Evolutionary conservation across 805 yeast species (phyloP), one percentile per base, ranked within the genome.

Genomic region (Barnettozyma californica): DNA sequence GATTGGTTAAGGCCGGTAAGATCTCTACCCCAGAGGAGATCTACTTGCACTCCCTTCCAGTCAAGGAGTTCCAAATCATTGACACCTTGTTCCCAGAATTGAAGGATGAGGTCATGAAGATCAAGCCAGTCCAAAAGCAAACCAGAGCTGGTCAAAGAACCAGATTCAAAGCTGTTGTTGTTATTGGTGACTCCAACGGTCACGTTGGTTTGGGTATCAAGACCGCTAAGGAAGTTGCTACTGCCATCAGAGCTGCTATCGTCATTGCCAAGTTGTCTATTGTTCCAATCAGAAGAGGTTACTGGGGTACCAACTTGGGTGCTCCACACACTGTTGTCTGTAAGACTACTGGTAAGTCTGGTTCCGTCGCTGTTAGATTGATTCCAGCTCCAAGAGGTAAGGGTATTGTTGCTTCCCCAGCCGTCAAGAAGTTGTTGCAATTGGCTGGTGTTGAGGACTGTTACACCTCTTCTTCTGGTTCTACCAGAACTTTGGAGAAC

Each of bases 331-430:
- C 99, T 64, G 85, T 92, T 72, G 92, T 97, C 69, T 77, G 84
- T 78, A 94, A 94, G 90, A 89, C 91, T 74, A 86, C 98, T 64
- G 99, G 99, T 81, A 94, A 92, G 90, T 94, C 98, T 83, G 99
- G 99, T 85, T 92, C 98, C 77, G 98, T 94, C 71, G 75, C 85
- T 59, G 97, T 92, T 65, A 90, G 99, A 84, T 84, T 94, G 73
- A 91, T 94, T 73, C 99, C 99, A 77, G 99, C 99, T 64, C 98
- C 99, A 84, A 94, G 99, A 84, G 99, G 99, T 92, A 90, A 96
- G 75, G 98, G 97, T 87, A 88, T 94, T 72, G 97, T 94, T 67
- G 99, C 99, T 71, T 94, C 99, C 66, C 98, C 99, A 75, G 97
- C 96, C 65, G 98, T 94, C 75, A 92, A 91, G 87, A 90, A 90